A percentile compares a stretch with the other conserved stretches of the same genome.
Conservation (phyloP, 768 basidiomycete species). For the Lentinula lateritia region DNA sequence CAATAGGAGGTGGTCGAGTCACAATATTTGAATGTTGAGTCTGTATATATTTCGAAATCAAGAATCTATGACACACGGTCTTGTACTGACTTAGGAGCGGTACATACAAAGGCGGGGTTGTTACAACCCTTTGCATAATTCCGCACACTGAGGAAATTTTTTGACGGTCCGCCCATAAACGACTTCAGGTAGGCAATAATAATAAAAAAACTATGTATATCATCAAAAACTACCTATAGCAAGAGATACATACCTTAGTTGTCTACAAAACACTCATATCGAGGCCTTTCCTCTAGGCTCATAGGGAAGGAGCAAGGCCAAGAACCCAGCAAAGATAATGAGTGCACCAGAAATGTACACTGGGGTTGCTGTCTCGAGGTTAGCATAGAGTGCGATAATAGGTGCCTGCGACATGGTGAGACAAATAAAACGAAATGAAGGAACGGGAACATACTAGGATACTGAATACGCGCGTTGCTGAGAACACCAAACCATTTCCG, state of each 20-base stretch:
- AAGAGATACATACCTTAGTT: neutral
- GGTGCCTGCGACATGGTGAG: slow-evolving; percentile 43
- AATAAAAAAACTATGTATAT: no score
- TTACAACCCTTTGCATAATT: no score
- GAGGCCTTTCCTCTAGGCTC: slow-evolving; percentile 73
- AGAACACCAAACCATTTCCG: slow-evolving; percentile 60
- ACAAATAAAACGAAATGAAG: neutral
- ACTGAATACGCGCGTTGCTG: slow-evolving; percentile 60
- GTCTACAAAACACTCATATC: slow-evolving; percentile 33
- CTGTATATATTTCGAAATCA: no score
- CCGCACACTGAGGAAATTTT: no score
- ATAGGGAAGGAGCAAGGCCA: slow-evolving; percentile 64
- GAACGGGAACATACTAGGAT: slow-evolving; percentile 46
- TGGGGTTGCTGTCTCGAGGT: slow-evolving; percentile 58
- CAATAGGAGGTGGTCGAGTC: no score
- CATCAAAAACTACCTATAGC: neutral
- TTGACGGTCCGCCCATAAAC: no score
- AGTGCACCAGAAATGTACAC: slow-evolving; percentile 69
- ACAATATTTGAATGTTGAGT: no score
- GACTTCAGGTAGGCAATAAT: no score
- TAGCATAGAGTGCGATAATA: slow-evolving; percentile 65
- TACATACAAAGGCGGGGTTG: no score
- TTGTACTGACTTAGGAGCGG: no score
- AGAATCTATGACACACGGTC: no score
- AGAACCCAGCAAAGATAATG: slow-evolving; percentile 51